These are phyloP conservation scores for Sequoiadendron giganteum DNA, from an alignment of 75 land plant species.

Conservation along the genomic window DNA sequence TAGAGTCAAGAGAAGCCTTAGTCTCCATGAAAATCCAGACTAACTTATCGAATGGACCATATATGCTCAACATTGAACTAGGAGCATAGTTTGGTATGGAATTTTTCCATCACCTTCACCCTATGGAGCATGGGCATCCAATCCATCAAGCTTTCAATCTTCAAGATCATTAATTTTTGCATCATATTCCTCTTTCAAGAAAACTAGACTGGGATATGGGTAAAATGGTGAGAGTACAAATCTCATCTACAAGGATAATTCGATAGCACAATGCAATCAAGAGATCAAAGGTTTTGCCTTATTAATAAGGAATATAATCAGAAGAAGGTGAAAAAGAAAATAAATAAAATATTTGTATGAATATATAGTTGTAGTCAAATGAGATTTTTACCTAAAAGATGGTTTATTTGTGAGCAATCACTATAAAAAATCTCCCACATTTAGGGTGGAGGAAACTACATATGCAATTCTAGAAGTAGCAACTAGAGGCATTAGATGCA, in stretches of 20 bases:
- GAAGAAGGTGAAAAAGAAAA: too few species aligned
- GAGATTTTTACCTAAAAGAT: too few species aligned
- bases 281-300: not conserved
- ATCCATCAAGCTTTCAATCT: not conserved
- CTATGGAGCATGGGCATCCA: not conserved
- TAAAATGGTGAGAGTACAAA: not conserved
- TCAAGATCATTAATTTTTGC: not conserved
- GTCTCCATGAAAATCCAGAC: not conserved
- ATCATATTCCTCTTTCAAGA: conserved; percentile 8
- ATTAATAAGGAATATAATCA: not conserved
- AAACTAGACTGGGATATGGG: not conserved
- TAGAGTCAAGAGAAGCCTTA: not conserved
- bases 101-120: not conserved
- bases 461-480: too few species aligned
- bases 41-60: conserved; percentile 1
- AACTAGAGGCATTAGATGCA: too few species aligned
- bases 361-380: too few species aligned
- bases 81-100: conserved; percentile 7
- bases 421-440: too few species aligned
- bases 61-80: conserved; percentile 5
- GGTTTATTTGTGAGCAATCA: too few species aligned
- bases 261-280: not conserved
- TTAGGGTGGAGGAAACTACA: too few species aligned
- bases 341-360: too few species aligned
- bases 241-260: not conserved